These are phyloP conservation scores for Acanthamoeba healyi DNA, from an alignment of 208 protist genomes.

Conservation along the genomic window DNA sequence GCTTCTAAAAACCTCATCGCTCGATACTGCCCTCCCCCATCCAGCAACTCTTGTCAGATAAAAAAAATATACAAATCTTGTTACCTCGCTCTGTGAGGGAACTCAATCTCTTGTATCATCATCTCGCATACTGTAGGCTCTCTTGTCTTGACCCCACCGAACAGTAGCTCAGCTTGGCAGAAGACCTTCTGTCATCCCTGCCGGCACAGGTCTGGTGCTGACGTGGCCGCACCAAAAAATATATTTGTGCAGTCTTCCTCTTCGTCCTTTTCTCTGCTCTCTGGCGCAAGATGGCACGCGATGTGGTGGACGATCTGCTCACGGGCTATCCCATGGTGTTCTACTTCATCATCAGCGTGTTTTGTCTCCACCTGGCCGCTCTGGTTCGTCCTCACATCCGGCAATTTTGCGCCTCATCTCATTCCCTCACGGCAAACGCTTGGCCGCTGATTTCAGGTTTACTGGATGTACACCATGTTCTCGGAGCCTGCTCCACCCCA, in stretches of 20 bases:
- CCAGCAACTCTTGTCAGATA: neutral
- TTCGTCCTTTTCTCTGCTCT: neutral
- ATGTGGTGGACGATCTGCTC: slow-evolving; percentile 43
- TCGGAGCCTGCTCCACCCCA: neutral
- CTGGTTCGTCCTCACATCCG: neutral
- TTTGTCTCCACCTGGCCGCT: neutral
- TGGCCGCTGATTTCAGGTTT: neutral
- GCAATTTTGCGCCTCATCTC: neutral
- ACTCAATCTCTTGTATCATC: no score
- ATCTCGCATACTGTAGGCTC: neutral
- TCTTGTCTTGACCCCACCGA: no score
- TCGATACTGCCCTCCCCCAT: neutral
- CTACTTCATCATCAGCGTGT: slow-evolving; percentile 4
- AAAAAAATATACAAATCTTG: no score
- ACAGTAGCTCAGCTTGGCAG: neutral
- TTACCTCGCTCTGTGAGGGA: no score
- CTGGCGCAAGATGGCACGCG: neutral
- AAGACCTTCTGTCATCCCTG: no score
- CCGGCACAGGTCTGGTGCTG: no score
- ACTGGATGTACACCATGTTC: slow-evolving; percentile 54
- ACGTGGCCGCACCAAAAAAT: neutral
- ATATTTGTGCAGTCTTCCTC: neutral
- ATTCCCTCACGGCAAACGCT: no score
- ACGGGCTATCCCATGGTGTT: neutral
- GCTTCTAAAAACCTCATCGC: slow-evolving; percentile 2